Base-by-base conservation (phyloP, 1,139 yeast species). In the Blastobotrys indianensis region DNA sequence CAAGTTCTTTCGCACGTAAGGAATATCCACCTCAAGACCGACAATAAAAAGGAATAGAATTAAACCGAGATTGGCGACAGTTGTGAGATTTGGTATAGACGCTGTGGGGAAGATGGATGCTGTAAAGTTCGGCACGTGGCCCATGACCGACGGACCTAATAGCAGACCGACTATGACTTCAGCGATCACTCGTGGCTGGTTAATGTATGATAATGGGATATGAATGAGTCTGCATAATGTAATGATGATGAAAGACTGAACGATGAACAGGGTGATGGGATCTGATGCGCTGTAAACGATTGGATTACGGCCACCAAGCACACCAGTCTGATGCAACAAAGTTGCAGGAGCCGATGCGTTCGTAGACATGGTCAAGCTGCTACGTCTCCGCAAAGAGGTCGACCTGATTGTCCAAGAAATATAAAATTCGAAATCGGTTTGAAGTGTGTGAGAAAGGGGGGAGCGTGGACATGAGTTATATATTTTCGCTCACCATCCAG, bases 151-250 rank as follows among this genome's bases (percentile, higher is more conserved):
- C 31, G 59, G 58, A 3, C 58, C 58, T 45, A 85, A 64, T 1
- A 84, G 56, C 41, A 85, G 80, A 15, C 94, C 94, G 0, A 86
- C 72, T 12, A 84, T 70, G 45, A 84, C 92, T 58, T 84, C 94
- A 5, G 88, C 85, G 46, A 84, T 82, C 37, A 84, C 94, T 47
- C 79, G 71, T 0, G 94, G 94, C 60, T 85, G 92, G 54, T 77
- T 78, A 37, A 84, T 59, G 50, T 64, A 72, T 9, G 78, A 69
- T 20, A 84, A 64, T 0, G 88, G 86, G 41, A 70, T 66, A 56
- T 82, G 80, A 4, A 84, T 56, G 4, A 78, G 29, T 45, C 79
- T 78, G 49, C 81, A 79, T 38, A 78, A 60, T 28, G 69, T 61
- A 47, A 80, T 71, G 56, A 82, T 77, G 53, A 81, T 68, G 12